phyloP scores from a whole-genome alignment of 2,329 filamentous ascomycete genomes.

The Aureobasidium sp. region DNA sequence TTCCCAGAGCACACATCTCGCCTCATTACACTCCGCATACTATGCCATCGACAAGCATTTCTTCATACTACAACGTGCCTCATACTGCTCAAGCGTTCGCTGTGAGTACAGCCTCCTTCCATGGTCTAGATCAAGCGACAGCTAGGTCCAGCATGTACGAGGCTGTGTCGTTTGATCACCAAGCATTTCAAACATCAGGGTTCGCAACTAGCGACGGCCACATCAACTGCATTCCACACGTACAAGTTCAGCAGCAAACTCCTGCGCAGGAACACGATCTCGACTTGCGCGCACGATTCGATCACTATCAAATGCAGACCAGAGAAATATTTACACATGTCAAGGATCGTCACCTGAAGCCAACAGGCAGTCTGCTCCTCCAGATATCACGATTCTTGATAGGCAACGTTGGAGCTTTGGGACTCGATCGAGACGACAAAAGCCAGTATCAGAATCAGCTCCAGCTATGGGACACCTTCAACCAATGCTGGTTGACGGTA shows the following conservation, averaged over 20 bases:
- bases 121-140: neutral
- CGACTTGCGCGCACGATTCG: constrained; percentile 57
- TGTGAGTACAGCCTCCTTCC: neutral
- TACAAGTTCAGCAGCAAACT: constrained; percentile 39
- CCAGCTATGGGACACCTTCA: constrained; percentile 89
- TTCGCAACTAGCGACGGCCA: neutral
- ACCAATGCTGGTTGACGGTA: constrained; percentile 79
- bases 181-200: neutral
- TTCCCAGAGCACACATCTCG: neutral
- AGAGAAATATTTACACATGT: constrained; percentile 65
- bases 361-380: constrained; percentile 53
- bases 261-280: constrained; percentile 26
- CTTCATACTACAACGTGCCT: neutral
- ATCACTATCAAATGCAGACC: constrained; percentile 50
- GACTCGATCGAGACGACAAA: constrained; percentile 75
- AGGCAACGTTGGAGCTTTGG: constrained; percentile 57
- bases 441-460: constrained; percentile 67
- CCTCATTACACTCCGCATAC: neutral
- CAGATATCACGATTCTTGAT: constrained; percentile 61
- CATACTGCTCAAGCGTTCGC: neutral
- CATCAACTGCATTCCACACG: neutral
- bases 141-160: neutral
- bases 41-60: neutral
- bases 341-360: constrained; percentile 52
- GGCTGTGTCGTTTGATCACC: neutral